Base-by-base conservation (phyloP, 768 basidiomycete species). In the Mrakia gelida region DNA sequence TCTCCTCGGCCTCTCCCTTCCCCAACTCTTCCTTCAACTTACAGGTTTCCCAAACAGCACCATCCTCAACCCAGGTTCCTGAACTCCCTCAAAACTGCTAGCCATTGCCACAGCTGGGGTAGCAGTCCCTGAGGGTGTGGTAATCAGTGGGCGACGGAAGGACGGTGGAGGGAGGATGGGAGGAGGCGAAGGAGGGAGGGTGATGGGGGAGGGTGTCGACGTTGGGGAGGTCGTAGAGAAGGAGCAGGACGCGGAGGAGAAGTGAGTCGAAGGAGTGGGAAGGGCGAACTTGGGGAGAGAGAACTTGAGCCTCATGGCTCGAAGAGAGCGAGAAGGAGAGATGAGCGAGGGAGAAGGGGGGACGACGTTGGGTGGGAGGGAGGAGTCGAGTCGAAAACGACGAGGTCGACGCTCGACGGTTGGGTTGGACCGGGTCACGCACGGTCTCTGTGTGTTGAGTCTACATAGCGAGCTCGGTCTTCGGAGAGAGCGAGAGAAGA, bases 21-120 rank as follows among this genome's bases (percentile, higher is more conserved):
- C 70, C 16, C n/a, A 59, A 65, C 49, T 26, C 61, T 80, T 71
- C 63, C 81, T 79, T 71, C 59, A 61, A 56, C 23, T 80, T 76
- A 41, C 85, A 16, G 90, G 91, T 84, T 92, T 92, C 43, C 91
- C 91, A 83, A 91, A 92, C 87, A 92, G 89, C 79, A 92, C 86
- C 88, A 91, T 90, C 74, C 91, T 88, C 63, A 78, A 61, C 8
- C 75, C 75, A 52, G 75, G 65, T 18, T 75, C 32, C 38, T 59
- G 62, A 0, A 38, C 75, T 23, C 75, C 75, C n/a, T 75, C 75
- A 30, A 68, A 75, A 34, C 45, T 26, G 26, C 59, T 63, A 49
- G 75, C 63, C 21, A 59, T n/a, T 21, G 32, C 26, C 26, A n/a
- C 0, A 26, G 28, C 4, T 5, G 59, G 59, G 1, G 59, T 28